Percentiles rank a stretch among this genome's conserved stretches.
Evolutionary conservation across 2,329 filamentous ascomycete species (phyloP).

Genomic region (Monosporascus sp.): DNA sequence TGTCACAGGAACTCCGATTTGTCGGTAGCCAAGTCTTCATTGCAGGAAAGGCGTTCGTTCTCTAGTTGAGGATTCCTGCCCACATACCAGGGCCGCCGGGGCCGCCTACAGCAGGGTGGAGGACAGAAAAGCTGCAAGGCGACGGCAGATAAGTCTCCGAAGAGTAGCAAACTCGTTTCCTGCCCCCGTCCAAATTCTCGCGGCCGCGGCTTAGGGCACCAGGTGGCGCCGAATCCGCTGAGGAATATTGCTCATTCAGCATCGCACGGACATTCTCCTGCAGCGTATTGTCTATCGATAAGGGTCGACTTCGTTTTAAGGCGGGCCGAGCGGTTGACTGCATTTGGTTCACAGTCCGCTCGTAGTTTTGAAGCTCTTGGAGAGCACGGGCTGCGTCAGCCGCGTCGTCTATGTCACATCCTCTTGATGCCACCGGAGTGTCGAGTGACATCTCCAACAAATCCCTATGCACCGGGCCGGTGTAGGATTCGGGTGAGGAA

Average conservation of each 20-base stretch:
- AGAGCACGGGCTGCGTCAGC: slow-evolving; percentile 52
- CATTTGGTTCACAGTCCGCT: slow-evolving; percentile 25
- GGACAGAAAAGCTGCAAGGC: slow-evolving; percentile 38
- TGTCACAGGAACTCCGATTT: slow-evolving; percentile 20
- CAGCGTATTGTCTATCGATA: slow-evolving; percentile 52
- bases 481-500: slow-evolving; percentile 54
- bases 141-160: slow-evolving; percentile 43
- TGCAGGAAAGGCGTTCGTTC: slow-evolving; percentile 13
- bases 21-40: slow-evolving; percentile 8
- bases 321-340: slow-evolving; percentile 33
- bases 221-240: slow-evolving; percentile 29
- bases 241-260: slow-evolving; percentile 32
- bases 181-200: slow-evolving; percentile 40
- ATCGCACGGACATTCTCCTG: slow-evolving; percentile 65
- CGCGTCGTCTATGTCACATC: slow-evolving; percentile 44
- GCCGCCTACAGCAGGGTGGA: slow-evolving; percentile 45
- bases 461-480: slow-evolving; percentile 46
- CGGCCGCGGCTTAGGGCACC: slow-evolving; percentile 34
- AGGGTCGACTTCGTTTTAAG: slow-evolving; percentile 55
- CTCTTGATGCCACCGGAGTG: slow-evolving; percentile 39
- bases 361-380: slow-evolving; percentile 55
- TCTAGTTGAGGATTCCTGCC: slow-evolving; percentile 55
- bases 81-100: slow-evolving; percentile 59
- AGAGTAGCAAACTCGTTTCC: slow-evolving; percentile 64
- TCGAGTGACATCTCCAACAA: slow-evolving; percentile 44